These are phyloP conservation scores for Turnera subulata DNA, from an alignment of 345 rosid genomes.

Conservation along the genomic window DNA sequence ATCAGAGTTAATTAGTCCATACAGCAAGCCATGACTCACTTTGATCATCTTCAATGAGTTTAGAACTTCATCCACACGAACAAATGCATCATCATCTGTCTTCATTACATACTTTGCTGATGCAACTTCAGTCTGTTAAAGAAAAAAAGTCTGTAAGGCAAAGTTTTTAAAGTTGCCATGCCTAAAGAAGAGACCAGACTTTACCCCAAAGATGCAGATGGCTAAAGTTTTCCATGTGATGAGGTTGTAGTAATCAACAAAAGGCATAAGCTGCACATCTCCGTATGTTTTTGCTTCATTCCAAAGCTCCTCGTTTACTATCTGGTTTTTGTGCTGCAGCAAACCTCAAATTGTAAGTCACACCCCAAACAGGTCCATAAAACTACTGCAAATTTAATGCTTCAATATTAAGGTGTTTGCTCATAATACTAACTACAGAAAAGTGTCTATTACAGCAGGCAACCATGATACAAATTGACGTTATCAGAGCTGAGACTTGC, in stretches of 20 bases:
- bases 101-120: constrained; percentile 88
- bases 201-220: constrained; percentile 95
- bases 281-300: constrained; percentile 77
- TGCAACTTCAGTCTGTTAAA: constrained; percentile 62
- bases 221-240: constrained; percentile 98
- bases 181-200: constrained; percentile 10
- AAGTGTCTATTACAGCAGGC: not conserved
- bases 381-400: not conserved
- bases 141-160: constrained; percentile 3
- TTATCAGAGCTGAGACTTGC: not conserved
- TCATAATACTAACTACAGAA: not conserved
- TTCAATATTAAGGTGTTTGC: not conserved
- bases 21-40: constrained; percentile 60
- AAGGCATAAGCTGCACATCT: constrained; percentile 94
- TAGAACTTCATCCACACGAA: constrained; percentile 84
- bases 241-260: constrained; percentile 93
- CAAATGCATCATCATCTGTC: constrained; percentile 98
- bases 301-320: constrained; percentile 92
- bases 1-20: constrained; percentile 82
- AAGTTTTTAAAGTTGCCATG: not conserved
- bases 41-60: constrained; percentile 57
- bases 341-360: no score
- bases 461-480: not conserved
- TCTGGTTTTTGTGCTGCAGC: constrained; percentile 87
- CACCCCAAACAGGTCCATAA: constrained; percentile 4